Base-by-base conservation (phyloP, 805 yeast genomes). In the Candida wancherniae region DNA sequence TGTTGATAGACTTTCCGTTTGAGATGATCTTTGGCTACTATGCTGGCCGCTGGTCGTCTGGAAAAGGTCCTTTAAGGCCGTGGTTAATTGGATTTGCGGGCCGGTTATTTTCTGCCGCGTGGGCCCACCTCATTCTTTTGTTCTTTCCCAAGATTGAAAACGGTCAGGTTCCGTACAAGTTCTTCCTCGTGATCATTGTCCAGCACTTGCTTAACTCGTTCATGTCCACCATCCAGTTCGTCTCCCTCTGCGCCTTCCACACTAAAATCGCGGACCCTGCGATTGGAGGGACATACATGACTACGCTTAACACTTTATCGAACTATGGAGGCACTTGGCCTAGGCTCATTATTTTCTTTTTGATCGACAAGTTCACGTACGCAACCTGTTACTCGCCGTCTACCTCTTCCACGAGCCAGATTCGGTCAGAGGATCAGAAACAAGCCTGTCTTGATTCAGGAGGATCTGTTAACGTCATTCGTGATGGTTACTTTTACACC, bases 301-400 rank as follows among this genome's bases (percentile, higher is more conserved):
- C 98, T 0, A 80, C 95, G 1, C 66, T 92, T 36, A 92, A 92
- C 57, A 92, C 98, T 0, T 66, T 92, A 28, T 77, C 94, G 24
- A 92, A 92, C 54, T 69, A 90, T 36, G 98, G 98, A 15, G 98
- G 98, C 8, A 92, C 94, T 25, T 92, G 98, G 98, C 98, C 98
- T 2, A 71, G 86, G 33, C 63, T 85, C n/a, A 63, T 92, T 19
- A 79, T 90, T 1, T 71, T 87, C 44, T 74, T 69, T 37, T 67
- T 87, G 57, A 90, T 92, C 33, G 97, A 90, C 58, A 71, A 67
- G 44, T 73, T 87, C 45, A 84, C 97, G 0, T 47, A 58, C 4
- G 76, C 87, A 1, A 53, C 65, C 18, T 90, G 97, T 58, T 44
- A 56, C 6, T 53, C 65, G 8, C 31, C 36, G 4, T 15, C 34